Evolutionary conservation across 345 rosid species (phyloP).

Genomic region (Noccaea caerulescens): DNA sequence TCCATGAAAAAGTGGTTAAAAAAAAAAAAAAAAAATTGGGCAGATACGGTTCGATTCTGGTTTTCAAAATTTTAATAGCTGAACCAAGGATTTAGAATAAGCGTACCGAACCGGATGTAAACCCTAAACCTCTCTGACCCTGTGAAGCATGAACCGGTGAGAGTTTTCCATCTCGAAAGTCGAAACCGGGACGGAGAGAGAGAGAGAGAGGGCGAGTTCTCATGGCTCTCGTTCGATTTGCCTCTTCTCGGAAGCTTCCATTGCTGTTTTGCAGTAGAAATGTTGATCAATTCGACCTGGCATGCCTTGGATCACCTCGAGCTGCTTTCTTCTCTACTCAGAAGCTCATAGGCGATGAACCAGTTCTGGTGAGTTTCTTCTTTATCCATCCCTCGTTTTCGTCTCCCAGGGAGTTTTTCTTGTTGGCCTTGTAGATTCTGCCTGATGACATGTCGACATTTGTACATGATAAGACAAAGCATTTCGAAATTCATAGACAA

Average conservation of each 20-base stretch:
- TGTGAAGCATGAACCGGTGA: conserved; percentile 32
- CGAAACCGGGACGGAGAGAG: neutral
- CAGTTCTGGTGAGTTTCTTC: conserved; percentile 66
- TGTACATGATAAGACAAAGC: neutral
- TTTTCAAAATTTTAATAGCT: neutral
- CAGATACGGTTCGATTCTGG: neutral
- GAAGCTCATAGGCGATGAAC: conserved; percentile 61
- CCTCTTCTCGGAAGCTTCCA: conserved; percentile 26
- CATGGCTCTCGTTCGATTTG: conserved; percentile 36
- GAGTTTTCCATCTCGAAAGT: conserved; percentile 4
- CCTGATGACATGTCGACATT: neutral
- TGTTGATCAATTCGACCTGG: conserved; percentile 45
- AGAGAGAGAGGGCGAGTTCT: neutral
- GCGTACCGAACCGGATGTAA: conserved; percentile 31
- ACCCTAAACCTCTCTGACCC: conserved; percentile 46
- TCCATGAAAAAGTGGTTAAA: no score
- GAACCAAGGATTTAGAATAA: neutral
- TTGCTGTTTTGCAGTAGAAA: neutral
- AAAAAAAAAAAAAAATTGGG: neutral
- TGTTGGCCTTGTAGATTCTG: neutral
- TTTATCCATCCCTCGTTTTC: neutral
- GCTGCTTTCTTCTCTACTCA: conserved; percentile 64
- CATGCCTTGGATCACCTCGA: conserved; percentile 40
- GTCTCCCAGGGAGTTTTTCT: neutral
- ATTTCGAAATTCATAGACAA: neutral